Conservation (phyloP, 148 eudicot species). For the Rhododendron williamsianum region DNA sequence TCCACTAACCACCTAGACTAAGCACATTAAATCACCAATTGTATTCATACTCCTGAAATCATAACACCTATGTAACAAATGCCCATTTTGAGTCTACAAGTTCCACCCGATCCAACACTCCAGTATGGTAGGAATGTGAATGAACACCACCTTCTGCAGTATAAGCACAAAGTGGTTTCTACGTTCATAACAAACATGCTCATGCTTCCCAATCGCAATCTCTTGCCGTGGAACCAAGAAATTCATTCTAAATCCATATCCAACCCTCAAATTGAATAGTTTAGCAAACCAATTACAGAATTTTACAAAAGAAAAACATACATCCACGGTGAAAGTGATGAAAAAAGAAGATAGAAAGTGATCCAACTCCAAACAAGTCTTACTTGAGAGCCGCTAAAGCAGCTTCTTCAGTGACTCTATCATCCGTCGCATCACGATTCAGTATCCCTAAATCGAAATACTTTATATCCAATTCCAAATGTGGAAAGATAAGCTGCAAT, state of each 20-base stretch:
- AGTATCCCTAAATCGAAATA: conserved; percentile 64
- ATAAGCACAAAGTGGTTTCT: neutral
- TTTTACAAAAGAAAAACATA: neutral
- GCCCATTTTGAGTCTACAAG: neutral
- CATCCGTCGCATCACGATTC: conserved; percentile 68
- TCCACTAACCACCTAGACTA: neutral
- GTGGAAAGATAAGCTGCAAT: conserved; percentile 60
- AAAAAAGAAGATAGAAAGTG: neutral
- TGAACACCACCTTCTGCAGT: neutral
- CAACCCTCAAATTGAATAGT: neutral
- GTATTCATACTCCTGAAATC: neutral
- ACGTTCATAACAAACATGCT: neutral
- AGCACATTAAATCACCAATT: neutral
- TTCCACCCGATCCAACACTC: neutral
- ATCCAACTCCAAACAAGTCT: conserved; percentile 1
- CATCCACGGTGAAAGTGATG: neutral
- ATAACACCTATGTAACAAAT: neutral
- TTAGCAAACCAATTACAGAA: neutral
- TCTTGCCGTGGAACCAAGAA: neutral
- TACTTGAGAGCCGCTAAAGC: conserved; percentile 70
- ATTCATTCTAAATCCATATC: neutral
- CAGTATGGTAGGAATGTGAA: neutral
- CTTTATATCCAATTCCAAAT: conserved; percentile 63
- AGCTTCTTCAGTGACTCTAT: conserved; percentile 59
- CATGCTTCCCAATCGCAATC: neutral